Conservation (phyloP, 176 grass and related monocot species). For the Ananas comosus region DNA sequence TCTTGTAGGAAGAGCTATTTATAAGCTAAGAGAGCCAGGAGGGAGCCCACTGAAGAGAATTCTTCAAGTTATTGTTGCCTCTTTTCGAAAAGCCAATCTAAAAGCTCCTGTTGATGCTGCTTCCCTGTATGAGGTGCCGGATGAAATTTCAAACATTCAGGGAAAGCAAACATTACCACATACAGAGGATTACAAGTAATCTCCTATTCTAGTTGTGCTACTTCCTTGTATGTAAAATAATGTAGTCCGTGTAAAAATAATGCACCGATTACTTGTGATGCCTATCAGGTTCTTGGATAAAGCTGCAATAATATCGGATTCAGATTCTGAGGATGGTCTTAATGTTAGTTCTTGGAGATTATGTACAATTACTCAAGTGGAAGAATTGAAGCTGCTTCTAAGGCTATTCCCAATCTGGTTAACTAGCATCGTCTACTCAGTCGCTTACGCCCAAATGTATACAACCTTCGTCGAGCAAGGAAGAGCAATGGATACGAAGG, state of each 20-base stretch:
- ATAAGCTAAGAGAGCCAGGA: conserved; percentile 36
- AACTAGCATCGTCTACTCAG: conserved; percentile 45
- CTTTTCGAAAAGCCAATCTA: conserved; percentile 28
- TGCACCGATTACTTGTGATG: neutral
- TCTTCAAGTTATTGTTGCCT: conserved; percentile 44
- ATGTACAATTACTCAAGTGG: conserved; percentile 78
- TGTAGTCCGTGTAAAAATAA: no score
- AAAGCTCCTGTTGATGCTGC: conserved; percentile 15
- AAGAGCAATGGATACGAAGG: conserved; percentile 40
- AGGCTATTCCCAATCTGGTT: conserved; percentile 49
- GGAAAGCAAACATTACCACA: conserved; percentile 27
- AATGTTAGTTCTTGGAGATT: conserved; percentile 27
- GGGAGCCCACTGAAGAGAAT: conserved; percentile 57
- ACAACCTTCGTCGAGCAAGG: conserved; percentile 79
- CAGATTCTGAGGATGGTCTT: conserved; percentile 27
- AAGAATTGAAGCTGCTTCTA: conserved; percentile 66
- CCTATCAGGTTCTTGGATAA: conserved; percentile 52
- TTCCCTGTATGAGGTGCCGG: conserved; percentile 39
- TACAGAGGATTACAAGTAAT: conserved; percentile 40
- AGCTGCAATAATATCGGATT: conserved; percentile 43
- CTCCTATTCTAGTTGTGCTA: neutral
- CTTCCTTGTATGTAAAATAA: neutral
- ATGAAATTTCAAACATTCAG: conserved; percentile 26
- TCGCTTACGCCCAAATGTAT: conserved; percentile 59
- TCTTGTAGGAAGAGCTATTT: conserved; percentile 42